These are phyloP conservation scores for Lactarius hengduanensis DNA, from an alignment of 768 basidiomycete species.

Conservation along the genomic window DNA sequence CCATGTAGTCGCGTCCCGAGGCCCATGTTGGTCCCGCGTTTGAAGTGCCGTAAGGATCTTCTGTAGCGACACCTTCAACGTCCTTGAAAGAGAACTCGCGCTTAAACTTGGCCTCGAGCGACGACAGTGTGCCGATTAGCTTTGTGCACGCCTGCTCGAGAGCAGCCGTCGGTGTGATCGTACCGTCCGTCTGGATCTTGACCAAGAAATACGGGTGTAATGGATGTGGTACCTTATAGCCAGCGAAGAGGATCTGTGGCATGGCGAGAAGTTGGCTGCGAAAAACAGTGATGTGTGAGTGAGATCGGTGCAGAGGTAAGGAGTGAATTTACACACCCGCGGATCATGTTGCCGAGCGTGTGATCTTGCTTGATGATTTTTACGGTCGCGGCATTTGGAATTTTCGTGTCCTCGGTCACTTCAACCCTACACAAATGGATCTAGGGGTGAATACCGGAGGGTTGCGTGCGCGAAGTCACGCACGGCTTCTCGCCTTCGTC, in stretches of 20 bases:
- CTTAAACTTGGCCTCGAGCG: constrained; percentile 74
- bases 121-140: constrained; percentile 61
- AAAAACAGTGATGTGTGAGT: background rate
- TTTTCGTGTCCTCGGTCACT: constrained; percentile 93
- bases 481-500: constrained; percentile 94
- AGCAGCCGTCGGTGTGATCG: constrained; percentile 74
- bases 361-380: constrained; percentile 97
- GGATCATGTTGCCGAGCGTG: constrained; percentile 94
- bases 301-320: background rate
- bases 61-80: constrained; percentile 45
- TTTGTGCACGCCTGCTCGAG: constrained; percentile 82
- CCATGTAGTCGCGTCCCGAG: constrained; percentile 32
- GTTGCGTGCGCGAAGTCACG: constrained; percentile 39
- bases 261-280: constrained; percentile 84
- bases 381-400: constrained; percentile 95
- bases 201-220: constrained; percentile 92
- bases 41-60: constrained; percentile 36
- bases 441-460: constrained; percentile 21
- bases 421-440: constrained; percentile 61
- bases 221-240: constrained; percentile 97
- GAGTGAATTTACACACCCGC: constrained; percentile 61
- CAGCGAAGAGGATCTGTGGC: constrained; percentile 90
- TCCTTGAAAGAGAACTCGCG: constrained; percentile 81
- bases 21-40: constrained; percentile 29
- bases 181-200: constrained; percentile 94